Evolutionary conservation across 108 stramenopile genomes (phyloP).

Genomic region (Parmales sp.): DNA sequence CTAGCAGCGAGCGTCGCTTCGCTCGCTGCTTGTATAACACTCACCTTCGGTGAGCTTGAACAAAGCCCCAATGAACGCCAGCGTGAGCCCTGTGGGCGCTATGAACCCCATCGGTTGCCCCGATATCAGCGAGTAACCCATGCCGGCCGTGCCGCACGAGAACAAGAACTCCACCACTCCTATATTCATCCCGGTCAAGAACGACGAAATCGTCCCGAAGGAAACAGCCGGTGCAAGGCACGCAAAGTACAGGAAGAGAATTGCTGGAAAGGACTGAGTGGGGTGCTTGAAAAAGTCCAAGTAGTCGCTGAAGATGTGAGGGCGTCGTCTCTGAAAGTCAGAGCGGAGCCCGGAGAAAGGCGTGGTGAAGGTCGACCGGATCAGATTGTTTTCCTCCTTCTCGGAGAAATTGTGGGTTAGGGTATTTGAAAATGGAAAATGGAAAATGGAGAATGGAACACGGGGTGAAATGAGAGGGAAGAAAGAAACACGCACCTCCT

Average conservation of each 20-base stretch:
- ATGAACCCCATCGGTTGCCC: constrained; percentile 96
- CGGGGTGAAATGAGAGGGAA: too few relatives aligned
- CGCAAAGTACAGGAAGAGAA: constrained; percentile 86
- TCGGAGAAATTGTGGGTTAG: too few relatives aligned
- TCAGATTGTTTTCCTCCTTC: too few relatives aligned
- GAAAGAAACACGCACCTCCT: too few relatives aligned
- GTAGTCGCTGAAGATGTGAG: too few relatives aligned
- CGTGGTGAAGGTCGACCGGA: too few relatives aligned
- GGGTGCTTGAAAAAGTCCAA: constrained; percentile 16
- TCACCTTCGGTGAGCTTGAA: constrained; percentile 69
- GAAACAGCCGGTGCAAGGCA: constrained; percentile 85
- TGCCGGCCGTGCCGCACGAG: constrained; percentile 68
- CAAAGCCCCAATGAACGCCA: constrained; percentile 83
- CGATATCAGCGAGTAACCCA: constrained; percentile 66
- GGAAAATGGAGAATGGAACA: too few relatives aligned
- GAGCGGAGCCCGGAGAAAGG: too few relatives aligned
- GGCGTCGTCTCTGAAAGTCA: too few relatives aligned
- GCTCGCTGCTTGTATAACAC: too few relatives aligned
- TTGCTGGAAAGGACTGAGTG: constrained; percentile 24
- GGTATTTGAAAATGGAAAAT: too few relatives aligned
- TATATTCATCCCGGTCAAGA: constrained; percentile 74
- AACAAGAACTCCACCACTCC: constrained; percentile 84
- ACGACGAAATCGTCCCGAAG: constrained; percentile 80
- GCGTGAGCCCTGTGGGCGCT: constrained; percentile 89
- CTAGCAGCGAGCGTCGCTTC: too few relatives aligned